A percentile compares a stretch with the other conserved stretches of the same genome.
phyloP scores from a whole-genome alignment of 371 early-diverging fungal species.

The Rhizopus delemar region DNA sequence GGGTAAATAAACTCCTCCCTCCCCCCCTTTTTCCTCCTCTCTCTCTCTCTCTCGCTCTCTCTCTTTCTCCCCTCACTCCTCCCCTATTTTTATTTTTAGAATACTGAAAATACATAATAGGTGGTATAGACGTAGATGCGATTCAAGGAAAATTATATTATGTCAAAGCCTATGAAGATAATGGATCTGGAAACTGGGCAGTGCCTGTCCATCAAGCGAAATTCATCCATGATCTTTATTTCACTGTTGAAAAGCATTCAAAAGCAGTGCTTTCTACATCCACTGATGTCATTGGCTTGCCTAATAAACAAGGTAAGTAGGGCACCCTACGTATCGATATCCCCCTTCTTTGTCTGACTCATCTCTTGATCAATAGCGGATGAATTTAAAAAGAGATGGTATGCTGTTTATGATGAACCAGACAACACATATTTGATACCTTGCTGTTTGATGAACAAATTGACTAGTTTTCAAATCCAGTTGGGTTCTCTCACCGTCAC shows the following conservation, averaged over 20 bases:
- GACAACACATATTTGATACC: slow-evolving; percentile 45
- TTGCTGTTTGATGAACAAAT: slow-evolving; percentile 44
- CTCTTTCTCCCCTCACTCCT: slow-evolving; percentile 1
- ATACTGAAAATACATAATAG: slow-evolving; percentile 16
- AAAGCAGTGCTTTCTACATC: slow-evolving; percentile 46
- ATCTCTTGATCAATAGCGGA: slow-evolving; percentile 29
- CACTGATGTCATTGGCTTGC: slow-evolving; percentile 42
- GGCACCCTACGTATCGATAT: background rate
- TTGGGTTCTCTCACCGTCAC: slow-evolving; percentile 36
- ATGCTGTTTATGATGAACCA: slow-evolving; percentile 40
- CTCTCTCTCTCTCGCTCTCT: slow-evolving; percentile 2
- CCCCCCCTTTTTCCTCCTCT: slow-evolving; percentile 1
- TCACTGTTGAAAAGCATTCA: slow-evolving; percentile 34
- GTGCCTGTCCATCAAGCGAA: slow-evolving; percentile 43
- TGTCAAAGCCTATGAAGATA: slow-evolving; percentile 25
- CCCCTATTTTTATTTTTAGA: background rate
- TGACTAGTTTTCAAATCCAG: slow-evolving; percentile 41
- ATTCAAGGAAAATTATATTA: slow-evolving; percentile 43
- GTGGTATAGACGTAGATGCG: slow-evolving; percentile 46
- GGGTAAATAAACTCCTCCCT: slow-evolving; percentile 21
- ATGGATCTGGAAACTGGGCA: slow-evolving; percentile 40
- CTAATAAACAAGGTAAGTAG: slow-evolving; percentile 44
- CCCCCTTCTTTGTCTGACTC: background rate
- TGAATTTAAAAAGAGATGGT: slow-evolving; percentile 41
- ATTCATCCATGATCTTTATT: slow-evolving; percentile 32